Evolutionary conservation across 495 filamentous ascomycete genomes (phyloP), one percentile per base, ranked within the genome.

Genomic region (Podospora fimiseda): DNA sequence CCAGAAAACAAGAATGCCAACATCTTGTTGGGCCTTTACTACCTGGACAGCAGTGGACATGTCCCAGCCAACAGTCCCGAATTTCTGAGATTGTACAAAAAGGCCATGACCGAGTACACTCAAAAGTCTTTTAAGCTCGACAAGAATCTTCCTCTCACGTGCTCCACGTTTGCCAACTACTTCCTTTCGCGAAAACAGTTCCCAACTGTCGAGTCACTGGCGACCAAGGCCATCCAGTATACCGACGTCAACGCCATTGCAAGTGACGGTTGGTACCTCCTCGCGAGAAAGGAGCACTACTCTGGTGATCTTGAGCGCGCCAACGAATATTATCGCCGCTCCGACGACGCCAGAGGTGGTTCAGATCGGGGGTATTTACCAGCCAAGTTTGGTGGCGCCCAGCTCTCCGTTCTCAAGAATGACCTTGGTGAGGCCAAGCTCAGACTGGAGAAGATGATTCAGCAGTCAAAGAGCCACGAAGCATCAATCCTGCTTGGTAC

Each of bases 221-320:
- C 93, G 22, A 86, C 91, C 64, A 93, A 92, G 66, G 90, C 94
- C 1, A 96, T 97, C 55, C 88, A 96, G 62, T 81, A 87, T 53
- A 96, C 92, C 2, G 93, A 98, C 64, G 90, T 96, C 55, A 91
- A 94, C 67, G 85, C 88, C 11, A 88, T 97, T 64, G 91, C 91
- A 2, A 95, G 90, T 65, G 93, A 98, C 61, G 93, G 92, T 18
- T 96, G 90, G 90, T 97, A 95, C 69, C 71, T 95, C 3, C 82
- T 97, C 13, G 93, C 88, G 11, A 77, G 90, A 41, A 96, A 94
- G 62, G 84, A 88, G 55, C 93, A 98, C 68, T 88, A 87, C 38
- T 68, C 67, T 16, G 79, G 81, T 19, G 82, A 96, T 46, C 60
- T 76, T 18, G 70, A 83, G 9, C 82, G 78, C 39, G 90, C 93